Base-by-base conservation (phyloP, 2,329 filamentous ascomycete species). In the Talaromyces sp. region DNA sequence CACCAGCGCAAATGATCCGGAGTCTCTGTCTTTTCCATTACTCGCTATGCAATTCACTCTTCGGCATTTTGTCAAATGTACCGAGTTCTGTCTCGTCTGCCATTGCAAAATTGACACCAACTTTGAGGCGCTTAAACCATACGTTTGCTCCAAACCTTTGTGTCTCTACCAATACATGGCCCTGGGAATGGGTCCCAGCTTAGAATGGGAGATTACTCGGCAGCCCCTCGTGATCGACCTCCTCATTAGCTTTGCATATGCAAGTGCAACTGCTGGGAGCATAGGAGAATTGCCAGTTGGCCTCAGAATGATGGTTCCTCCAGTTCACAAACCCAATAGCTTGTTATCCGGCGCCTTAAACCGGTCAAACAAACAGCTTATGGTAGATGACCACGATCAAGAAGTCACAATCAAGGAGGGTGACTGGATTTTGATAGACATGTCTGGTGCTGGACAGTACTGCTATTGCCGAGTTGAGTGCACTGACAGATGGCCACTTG, bases 91-190 rank as follows among this genome's bases (percentile, higher is more conserved):
- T 75, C 84, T 96, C 63, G 88, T 93, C 27, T 97, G 93, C 72
- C 91, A 96, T 75, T 85, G 85, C 69, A 89, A 84, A 69, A 84
- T 91, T 41, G 76, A 85, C 1, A 83, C 83, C 2, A 84, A 86
- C 0, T 88, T 94, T 43, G 80, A 82, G 68, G 78, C 81, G 0
- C 63, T 83, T 35, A 82, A 81, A 66, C 81, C 81, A 1, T 92
- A 90, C 67, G 92, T 97, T 52, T 97, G 93, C 77, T 86, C 86
- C 25, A 84, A 86, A 13, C 81, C 84, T 1, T 82, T 97, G 3
- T 97, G 93, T 72, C 80, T 96, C 3, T 96, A 91, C 72, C 93
- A 97, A 73, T 96, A 95, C 78, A 90, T 96, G 83, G 84, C 86
- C 17, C 82, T 96, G n/a, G 92, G 92, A 0, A 89, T 97, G 71